Conservation (phyloP, 2,329 filamentous ascomycete species). For the Corniculantispora saksenae region DNA sequence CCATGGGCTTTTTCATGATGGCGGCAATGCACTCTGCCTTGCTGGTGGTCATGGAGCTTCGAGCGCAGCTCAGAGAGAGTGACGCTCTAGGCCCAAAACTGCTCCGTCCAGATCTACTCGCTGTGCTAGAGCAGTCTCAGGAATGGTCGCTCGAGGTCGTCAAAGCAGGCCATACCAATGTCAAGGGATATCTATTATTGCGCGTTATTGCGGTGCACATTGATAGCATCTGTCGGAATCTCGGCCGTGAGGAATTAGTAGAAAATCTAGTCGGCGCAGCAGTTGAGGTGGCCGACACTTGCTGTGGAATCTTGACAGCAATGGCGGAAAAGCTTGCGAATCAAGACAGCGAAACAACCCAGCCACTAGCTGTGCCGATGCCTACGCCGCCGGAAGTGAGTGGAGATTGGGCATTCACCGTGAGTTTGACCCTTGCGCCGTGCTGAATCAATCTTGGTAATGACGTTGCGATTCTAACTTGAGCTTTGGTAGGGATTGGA, state of each 20-base stretch:
- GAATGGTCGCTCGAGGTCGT: constrained; percentile 42
- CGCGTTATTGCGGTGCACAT: constrained; percentile 42
- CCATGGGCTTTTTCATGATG: constrained; percentile 43
- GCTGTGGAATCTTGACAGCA: neutral
- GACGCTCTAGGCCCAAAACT: constrained; percentile 36
- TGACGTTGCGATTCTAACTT: neutral
- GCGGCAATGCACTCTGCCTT: constrained; percentile 37
- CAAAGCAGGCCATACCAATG: constrained; percentile 54
- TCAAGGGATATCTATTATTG: constrained; percentile 52
- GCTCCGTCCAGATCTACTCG: constrained; percentile 43
- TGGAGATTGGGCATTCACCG: constrained; percentile 6
- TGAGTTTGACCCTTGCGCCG: neutral
- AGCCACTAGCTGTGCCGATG: neutral
- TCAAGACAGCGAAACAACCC: neutral
- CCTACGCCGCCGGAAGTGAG: constrained; percentile 10
- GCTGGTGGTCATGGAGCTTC: constrained; percentile 43
- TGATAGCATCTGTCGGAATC: constrained; percentile 39
- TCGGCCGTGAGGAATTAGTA: constrained; percentile 34
- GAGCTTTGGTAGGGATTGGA: neutral
- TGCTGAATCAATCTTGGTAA: neutral
- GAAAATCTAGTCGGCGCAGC: constrained; percentile 25
- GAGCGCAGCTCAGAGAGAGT: constrained; percentile 42
- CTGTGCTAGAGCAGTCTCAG: constrained; percentile 42
- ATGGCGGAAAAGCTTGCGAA: constrained; percentile 10
- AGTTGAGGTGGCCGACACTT: neutral